Evolutionary conservation across 148 eudicot species (phyloP).

Genomic region (Silene conica): DNA sequence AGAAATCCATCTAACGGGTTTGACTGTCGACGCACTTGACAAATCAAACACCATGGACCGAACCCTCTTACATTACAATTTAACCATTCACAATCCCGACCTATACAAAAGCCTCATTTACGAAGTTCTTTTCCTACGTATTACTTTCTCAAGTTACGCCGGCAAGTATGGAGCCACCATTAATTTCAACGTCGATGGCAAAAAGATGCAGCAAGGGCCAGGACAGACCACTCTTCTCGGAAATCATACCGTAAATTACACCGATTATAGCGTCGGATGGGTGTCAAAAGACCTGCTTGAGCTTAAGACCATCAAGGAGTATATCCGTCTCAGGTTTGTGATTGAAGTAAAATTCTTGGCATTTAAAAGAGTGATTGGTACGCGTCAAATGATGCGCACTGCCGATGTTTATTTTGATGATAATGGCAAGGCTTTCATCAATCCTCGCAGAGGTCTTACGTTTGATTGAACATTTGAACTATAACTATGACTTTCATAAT

Average conservation of each 20-base stretch:
- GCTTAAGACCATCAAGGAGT: not conserved
- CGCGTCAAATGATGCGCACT: not conserved
- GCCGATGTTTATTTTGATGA: not conserved
- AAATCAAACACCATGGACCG: too few species aligned
- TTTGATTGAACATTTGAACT: not conserved
- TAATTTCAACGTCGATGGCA: not conserved
- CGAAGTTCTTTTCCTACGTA: not conserved
- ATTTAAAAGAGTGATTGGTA: not conserved
- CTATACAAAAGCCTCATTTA: conserved; percentile 4
- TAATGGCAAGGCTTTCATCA: conserved; percentile 1
- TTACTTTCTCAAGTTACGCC: not conserved
- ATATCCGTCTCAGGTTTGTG: not conserved
- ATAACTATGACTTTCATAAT: too few species aligned
- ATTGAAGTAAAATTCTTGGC: not conserved
- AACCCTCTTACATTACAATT: not conserved
- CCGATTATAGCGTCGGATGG: not conserved
- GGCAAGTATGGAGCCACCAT: not conserved
- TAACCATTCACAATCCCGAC: conserved; percentile 8
- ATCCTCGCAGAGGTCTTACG: not conserved
- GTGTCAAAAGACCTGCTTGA: not conserved
- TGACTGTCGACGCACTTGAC: not conserved
- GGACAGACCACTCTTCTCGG: not conserved
- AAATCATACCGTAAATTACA: not conserved
- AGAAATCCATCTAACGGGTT: not conserved
- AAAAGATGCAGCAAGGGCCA: not conserved